phyloP scores from a whole-genome alignment of 805 yeast genomes.

The Lipomyces kockii region DNA sequence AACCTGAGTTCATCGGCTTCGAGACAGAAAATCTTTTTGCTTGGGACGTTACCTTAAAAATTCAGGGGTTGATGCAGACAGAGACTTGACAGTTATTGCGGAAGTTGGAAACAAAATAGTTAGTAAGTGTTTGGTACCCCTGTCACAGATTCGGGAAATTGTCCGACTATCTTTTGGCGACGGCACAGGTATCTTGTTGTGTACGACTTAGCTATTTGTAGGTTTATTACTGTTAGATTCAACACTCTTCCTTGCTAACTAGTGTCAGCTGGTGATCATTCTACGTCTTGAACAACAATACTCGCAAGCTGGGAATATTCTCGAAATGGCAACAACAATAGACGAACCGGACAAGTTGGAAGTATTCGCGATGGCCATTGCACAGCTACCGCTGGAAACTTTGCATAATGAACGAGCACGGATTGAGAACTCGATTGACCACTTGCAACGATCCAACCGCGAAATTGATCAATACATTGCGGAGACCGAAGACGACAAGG shows the following conservation, averaged over 20 bases:
- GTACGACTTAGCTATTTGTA: not conserved
- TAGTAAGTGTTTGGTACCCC: too few relatives aligned
- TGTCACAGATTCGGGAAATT: too few relatives aligned
- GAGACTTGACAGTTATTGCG: too few relatives aligned
- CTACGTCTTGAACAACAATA: not conserved
- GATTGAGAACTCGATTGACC: constrained; percentile 41
- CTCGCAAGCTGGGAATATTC: not conserved
- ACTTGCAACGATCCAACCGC: constrained; percentile 41
- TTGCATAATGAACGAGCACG: constrained; percentile 38
- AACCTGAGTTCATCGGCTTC: too few relatives aligned
- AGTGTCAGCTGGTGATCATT: not conserved
- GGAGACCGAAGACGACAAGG: constrained; percentile 33
- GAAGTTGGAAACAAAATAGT: too few relatives aligned
- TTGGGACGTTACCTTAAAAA: too few relatives aligned
- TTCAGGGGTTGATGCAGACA: too few relatives aligned
- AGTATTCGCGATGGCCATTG: constrained; percentile 24
- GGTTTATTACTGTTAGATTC: not conserved
- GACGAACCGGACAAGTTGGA: constrained; percentile 8
- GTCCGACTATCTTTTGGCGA: not conserved
- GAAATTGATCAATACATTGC: constrained; percentile 37
- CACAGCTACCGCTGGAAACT: constrained; percentile 29
- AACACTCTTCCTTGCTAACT: not conserved
- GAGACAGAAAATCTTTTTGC: too few relatives aligned
- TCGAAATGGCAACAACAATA: not conserved
- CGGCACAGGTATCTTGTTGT: not conserved